A percentile compares a stretch with the other conserved stretches of the same genome.
Conservation (phyloP, 129 eudicot genomes). For the Dittrichia graveolens region DNA sequence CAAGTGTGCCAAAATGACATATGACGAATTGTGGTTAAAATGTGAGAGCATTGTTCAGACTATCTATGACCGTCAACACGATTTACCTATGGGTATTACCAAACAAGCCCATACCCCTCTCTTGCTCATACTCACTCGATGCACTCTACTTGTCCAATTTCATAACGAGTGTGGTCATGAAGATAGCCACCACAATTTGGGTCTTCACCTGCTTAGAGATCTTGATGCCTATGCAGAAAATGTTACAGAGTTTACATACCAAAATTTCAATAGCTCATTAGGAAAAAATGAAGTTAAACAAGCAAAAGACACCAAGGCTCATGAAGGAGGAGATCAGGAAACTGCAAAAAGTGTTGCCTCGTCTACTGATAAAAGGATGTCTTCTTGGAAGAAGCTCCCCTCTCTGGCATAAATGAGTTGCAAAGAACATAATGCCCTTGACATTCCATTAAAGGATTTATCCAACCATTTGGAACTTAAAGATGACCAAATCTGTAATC, state of each 20-base stretch:
- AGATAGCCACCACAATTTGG: constrained; percentile 61
- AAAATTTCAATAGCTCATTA: constrained; percentile 1
- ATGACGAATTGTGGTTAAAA: constrained; percentile 76
- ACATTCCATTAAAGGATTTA: constrained; percentile 48
- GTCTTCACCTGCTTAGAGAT: constrained; percentile 83
- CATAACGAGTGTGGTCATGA: constrained; percentile 91
- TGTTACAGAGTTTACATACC: constrained; percentile 29
- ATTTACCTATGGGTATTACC: constrained; percentile 79
- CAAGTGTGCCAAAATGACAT: constrained; percentile 81
- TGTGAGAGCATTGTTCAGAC: constrained; percentile 88
- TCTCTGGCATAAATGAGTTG: constrained; percentile 55
- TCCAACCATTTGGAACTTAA: constrained; percentile 41
- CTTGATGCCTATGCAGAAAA: constrained; percentile 73
- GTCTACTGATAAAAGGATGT: constrained; percentile 62
- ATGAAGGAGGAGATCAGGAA: constrained; percentile 33
- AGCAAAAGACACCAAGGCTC: constrained; percentile 31
- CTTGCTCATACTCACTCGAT: constrained; percentile 85
- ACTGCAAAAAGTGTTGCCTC: constrained; percentile 53
- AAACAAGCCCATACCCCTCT: constrained; percentile 89
- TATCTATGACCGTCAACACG: constrained; percentile 90
- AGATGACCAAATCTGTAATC: constrained; percentile 44
- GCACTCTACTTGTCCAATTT: constrained; percentile 93
- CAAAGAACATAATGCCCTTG: constrained; percentile 49
- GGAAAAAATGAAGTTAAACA: constrained; percentile 37
- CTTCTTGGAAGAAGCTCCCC: constrained; percentile 90